Evolutionary conservation across 2,329 filamentous ascomycete species (phyloP).

Genomic region (Atkinsonella texensis): DNA sequence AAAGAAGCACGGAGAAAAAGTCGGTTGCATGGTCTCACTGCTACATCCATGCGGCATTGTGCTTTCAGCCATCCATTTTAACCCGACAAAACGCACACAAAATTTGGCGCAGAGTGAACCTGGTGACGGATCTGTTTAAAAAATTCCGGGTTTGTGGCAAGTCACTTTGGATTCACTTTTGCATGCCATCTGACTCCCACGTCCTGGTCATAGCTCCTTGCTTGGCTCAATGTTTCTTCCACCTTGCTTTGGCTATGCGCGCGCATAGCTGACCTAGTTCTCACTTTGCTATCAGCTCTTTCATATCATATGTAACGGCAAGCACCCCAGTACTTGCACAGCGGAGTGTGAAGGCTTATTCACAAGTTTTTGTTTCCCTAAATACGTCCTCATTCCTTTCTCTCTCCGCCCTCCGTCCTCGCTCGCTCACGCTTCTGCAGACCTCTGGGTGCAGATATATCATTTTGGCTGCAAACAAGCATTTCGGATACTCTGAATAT

Average conservation of each 20-base stretch:
- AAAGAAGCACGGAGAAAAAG: no score
- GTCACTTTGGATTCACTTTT: neutral
- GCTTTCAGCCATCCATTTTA: no score
- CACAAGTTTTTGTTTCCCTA: neutral
- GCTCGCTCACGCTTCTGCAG: no score
- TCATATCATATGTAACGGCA: neutral
- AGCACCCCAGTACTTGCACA: neutral
- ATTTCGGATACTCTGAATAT: neutral
- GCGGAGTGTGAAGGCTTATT: neutral
- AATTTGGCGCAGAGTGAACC: no score
- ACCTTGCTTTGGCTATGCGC: neutral
- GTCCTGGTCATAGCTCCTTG: neutral
- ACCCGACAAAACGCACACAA: no score
- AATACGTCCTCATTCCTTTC: neutral
- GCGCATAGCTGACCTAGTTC: conserved; percentile 3
- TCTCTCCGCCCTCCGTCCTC: neutral
- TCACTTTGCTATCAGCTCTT: conserved; percentile 4
- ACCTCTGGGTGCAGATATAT: no score
- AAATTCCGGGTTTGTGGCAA: neutral
- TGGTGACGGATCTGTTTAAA: neutral
- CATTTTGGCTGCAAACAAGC: neutral
- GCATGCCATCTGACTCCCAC: neutral
- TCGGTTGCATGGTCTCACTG: no score
- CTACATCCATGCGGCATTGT: no score
- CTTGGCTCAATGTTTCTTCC: neutral